phyloP scores from a whole-genome alignment of 2,329 filamentous ascomycete genomes.

The Exophiala lecanii-corni region DNA sequence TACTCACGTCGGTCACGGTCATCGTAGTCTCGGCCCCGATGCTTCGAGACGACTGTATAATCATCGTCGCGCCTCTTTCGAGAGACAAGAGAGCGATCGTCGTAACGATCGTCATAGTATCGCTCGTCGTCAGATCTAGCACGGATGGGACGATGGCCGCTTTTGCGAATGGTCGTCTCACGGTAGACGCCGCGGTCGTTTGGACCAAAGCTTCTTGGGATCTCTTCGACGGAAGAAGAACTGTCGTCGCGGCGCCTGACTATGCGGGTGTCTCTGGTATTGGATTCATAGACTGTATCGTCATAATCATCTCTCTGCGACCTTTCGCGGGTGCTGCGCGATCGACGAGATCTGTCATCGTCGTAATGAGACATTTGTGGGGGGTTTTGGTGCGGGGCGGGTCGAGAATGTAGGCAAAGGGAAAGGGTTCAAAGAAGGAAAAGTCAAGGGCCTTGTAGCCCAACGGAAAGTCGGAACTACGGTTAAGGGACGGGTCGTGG shows the following conservation, averaged over 20 bases:
- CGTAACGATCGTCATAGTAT: conserved; percentile 36
- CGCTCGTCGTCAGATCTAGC: conserved; percentile 32
- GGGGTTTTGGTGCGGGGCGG: conserved; percentile 8
- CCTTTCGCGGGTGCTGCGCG: conserved; percentile 29
- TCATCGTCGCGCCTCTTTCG: conserved; percentile 43
- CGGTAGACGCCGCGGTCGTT: conserved; percentile 45
- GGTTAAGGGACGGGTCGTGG: conserved; percentile 20
- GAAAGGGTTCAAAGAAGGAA: conserved; percentile 1
- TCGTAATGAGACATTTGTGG: conserved; percentile 43
- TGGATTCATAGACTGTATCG: conserved; percentile 22
- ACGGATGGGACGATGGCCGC: conserved; percentile 28
- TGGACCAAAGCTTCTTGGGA: conserved; percentile 78
- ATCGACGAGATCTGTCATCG: conserved; percentile 49
- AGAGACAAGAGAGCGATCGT: conserved; percentile 38
- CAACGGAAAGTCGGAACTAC: conserved; percentile 20
- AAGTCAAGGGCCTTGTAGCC: conserved; percentile 13
- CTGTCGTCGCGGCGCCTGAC: conserved; percentile 61
- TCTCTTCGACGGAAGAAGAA: conserved; percentile 72
- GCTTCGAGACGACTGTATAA: conserved; percentile 30
- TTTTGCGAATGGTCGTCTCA: conserved; percentile 32
- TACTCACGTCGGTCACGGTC: conserved; percentile 33
- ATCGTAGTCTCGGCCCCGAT: conserved; percentile 20
- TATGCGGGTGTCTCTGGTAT: conserved; percentile 23
- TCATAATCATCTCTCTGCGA: conserved; percentile 24
- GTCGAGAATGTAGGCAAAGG: conserved; percentile 8